Conservation (phyloP, 148 eudicot genomes). For the Persicaria maculosa region DNA sequence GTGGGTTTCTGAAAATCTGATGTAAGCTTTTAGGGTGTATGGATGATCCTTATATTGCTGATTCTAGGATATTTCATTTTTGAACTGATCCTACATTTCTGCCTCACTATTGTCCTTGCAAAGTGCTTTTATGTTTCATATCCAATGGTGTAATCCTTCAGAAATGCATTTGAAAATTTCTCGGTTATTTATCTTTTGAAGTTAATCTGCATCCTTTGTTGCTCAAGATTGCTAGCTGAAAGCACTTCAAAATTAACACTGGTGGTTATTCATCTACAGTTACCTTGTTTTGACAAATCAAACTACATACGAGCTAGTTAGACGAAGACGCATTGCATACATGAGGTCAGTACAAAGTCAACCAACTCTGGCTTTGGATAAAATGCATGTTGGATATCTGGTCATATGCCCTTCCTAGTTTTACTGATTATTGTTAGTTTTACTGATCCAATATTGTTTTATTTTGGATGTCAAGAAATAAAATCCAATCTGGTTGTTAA, state of each 20-base stretch:
- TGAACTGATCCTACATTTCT: background rate
- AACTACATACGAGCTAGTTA: slow-evolving; percentile 12
- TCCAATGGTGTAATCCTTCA: background rate
- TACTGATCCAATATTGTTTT: background rate
- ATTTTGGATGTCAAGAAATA: background rate
- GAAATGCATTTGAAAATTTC: background rate
- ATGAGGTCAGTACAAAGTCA: slow-evolving; percentile 5
- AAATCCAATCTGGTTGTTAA: background rate
- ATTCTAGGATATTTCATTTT: background rate
- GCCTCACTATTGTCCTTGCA: background rate
- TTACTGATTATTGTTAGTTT: background rate
- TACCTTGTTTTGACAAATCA: slow-evolving; percentile 9
- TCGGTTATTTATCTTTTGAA: background rate
- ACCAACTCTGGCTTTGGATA: background rate
- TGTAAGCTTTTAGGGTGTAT: background rate
- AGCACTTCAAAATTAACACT: slow-evolving; percentile 1
- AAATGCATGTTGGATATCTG: background rate
- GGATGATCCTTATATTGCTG: background rate
- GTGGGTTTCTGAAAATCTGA: background rate
- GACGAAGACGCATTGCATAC: slow-evolving; percentile 13
- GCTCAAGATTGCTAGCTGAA: background rate
- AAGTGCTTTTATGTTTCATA: background rate
- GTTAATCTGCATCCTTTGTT: background rate
- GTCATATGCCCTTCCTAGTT: background rate
- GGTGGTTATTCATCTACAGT: background rate